Conservation (phyloP, 208 protist genomes). For the Crithidia sp. region DNA sequence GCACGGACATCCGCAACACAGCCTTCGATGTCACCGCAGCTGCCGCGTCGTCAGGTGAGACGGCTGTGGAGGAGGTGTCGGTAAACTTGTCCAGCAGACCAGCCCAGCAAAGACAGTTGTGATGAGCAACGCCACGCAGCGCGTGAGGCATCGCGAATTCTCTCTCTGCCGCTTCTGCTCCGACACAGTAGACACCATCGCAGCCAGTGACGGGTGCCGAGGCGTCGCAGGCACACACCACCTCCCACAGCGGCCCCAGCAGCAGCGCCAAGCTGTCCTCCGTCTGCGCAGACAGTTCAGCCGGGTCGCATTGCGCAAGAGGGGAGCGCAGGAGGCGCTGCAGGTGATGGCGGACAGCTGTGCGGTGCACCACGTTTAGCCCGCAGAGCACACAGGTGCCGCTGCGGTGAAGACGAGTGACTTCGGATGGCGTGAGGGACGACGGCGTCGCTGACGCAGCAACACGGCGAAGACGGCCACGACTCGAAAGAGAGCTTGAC, state of each 20-base stretch:
- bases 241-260: slow-evolving; percentile 71
- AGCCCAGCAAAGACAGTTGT: slow-evolving; percentile 82
- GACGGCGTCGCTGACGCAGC: too few species aligned
- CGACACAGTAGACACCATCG: background rate
- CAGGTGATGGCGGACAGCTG: slow-evolving; percentile 49
- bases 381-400: slow-evolving; percentile 73
- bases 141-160: too few species aligned
- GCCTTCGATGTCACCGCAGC: background rate
- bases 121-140: slow-evolving; percentile 42
- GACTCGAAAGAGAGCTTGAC: too few species aligned
- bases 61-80: slow-evolving; percentile 5
- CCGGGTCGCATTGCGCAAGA: slow-evolving; percentile 46
- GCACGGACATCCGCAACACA: slow-evolving; percentile 27
- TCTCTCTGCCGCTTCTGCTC: background rate
- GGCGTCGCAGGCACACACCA: slow-evolving; percentile 23
- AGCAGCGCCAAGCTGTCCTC: slow-evolving; percentile 49
- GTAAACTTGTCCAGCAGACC: slow-evolving; percentile 46
- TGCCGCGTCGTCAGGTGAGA: background rate
- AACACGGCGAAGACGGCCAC: too few species aligned
- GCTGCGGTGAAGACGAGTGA: slow-evolving; percentile 5
- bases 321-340: slow-evolving; percentile 45
- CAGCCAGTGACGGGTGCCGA: background rate
- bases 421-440: background rate
- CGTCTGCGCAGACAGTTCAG: slow-evolving; percentile 48
- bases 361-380: slow-evolving; percentile 57